These are phyloP conservation scores for Picea engelmannii DNA, from an alignment of 83 land plant species.

Conservation along the genomic window DNA sequence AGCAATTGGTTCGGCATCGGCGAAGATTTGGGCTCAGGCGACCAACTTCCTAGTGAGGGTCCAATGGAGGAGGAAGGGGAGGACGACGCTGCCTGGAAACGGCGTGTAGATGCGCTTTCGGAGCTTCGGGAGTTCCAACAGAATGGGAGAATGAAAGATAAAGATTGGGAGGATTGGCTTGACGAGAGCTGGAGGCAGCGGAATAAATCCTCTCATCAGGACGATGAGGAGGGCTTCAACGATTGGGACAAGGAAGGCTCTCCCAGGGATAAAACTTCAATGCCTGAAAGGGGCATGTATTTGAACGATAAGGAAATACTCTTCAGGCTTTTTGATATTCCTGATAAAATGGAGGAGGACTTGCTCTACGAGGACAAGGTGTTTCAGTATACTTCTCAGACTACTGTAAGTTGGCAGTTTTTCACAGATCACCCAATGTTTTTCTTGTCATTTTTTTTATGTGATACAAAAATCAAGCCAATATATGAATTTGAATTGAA, in stretches of 20 bases:
- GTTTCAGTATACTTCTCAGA: conserved; percentile 7
- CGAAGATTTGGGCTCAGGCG: no score
- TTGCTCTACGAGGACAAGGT: conserved; percentile 3
- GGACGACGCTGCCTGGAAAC: no score
- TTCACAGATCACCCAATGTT: not conserved
- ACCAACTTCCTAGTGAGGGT: no score
- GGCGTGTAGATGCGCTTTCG: no score
- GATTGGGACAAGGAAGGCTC: not conserved
- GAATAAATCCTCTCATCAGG: not conserved
- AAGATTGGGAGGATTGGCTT: conserved; percentile 16
- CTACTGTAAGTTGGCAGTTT: conserved; percentile 7
- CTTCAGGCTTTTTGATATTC: conserved; percentile 4
- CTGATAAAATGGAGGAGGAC: conserved; percentile 5
- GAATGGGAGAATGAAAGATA: no score
- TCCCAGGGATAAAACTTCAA: not conserved
- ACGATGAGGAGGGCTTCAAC: not conserved
- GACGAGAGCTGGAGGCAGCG: not conserved
- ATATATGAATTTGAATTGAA: not conserved
- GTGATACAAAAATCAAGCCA: not conserved
- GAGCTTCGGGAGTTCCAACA: no score
- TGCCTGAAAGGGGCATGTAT: conserved; percentile 16
- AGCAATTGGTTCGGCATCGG: no score
- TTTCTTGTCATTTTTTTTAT: not conserved
- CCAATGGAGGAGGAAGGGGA: no score
- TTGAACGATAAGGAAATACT: not conserved